phyloP scores from a whole-genome alignment of 2,329 filamentous ascomycete genomes.

The Mollisia scopiformis region DNA sequence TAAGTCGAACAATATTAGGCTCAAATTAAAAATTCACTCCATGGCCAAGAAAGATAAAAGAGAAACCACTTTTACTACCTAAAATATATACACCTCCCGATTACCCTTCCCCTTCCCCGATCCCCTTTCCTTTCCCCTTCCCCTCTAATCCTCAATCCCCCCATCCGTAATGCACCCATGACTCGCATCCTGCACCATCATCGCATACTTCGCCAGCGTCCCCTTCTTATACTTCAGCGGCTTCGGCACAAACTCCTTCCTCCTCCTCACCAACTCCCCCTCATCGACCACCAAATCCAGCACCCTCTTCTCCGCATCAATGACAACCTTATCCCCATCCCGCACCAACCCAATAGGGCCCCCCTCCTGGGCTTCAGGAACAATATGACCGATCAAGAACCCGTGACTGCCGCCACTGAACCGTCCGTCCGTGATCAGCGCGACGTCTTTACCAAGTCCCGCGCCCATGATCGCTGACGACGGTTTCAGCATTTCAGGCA shows the following conservation, averaged over 20 bases:
- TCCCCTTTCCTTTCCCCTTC: slow-evolving; percentile 10
- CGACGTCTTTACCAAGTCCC: slow-evolving; percentile 69
- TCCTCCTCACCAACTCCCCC: slow-evolving; percentile 51
- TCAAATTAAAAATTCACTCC: too few relatives aligned
- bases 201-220: slow-evolving; percentile 61
- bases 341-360: slow-evolving; percentile 61
- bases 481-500: slow-evolving; percentile 77
- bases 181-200: slow-evolving; percentile 57
- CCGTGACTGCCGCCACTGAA: slow-evolving; percentile 63
- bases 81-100: slow-evolving; percentile 5
- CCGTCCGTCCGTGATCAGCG: slow-evolving; percentile 72
- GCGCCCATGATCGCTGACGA: slow-evolving; percentile 75
- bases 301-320: slow-evolving; percentile 58
- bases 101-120: slow-evolving; percentile 7
- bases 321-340: slow-evolving; percentile 62
- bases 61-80: background rate
- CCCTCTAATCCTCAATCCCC: slow-evolving; percentile 16
- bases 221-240: slow-evolving; percentile 60
- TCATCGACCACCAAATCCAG: slow-evolving; percentile 55
- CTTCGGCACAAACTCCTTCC: slow-evolving; percentile 54
- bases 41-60: background rate
- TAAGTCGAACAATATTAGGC: too few relatives aligned
- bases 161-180: slow-evolving; percentile 61
- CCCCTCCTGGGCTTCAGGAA: slow-evolving; percentile 62
- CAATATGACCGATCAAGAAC: slow-evolving; percentile 65